A percentile compares a stretch with the other conserved stretches of the same genome.
These are phyloP conservation scores for Clavispora asparagi DNA, from an alignment of 805 yeast species.

Conservation along the genomic window DNA sequence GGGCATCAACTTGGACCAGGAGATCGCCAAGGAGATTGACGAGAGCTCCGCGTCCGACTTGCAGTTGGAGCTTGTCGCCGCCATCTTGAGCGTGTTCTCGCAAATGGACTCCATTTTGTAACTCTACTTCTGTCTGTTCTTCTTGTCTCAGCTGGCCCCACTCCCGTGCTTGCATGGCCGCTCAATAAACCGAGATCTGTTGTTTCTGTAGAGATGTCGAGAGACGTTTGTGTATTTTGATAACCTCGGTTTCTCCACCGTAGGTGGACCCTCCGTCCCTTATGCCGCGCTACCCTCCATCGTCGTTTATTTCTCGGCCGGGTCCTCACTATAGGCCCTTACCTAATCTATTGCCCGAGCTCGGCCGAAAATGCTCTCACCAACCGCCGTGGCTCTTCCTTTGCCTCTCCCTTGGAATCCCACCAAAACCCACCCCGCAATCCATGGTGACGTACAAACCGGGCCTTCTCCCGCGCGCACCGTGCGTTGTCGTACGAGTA, in stretches of 20 bases:
- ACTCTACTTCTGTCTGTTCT: constrained; percentile 4
- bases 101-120: constrained; percentile 86
- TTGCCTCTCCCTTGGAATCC: constrained; percentile 80
- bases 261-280: no score
- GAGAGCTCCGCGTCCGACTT: constrained; percentile 48
- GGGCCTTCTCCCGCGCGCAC: constrained; percentile 53
- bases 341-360: background rate
- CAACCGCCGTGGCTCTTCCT: constrained; percentile 32
- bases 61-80: constrained; percentile 85
- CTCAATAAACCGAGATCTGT: background rate
- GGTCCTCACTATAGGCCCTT: no score
- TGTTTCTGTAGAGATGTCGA: background rate
- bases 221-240: background rate
- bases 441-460: constrained; percentile 41
- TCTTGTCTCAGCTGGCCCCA: background rate
- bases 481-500: constrained; percentile 61
- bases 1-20: constrained; percentile 64
- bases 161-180: background rate
- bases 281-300: no score
- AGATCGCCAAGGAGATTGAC: constrained; percentile 49
- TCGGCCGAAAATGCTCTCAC: constrained; percentile 24
- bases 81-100: constrained; percentile 83
- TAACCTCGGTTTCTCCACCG: background rate
- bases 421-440: constrained; percentile 93
- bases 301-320: no score